These are phyloP conservation scores for Hypoxylon rubiginosum DNA, from an alignment of 2,329 filamentous ascomycete genomes.

Conservation along the genomic window DNA sequence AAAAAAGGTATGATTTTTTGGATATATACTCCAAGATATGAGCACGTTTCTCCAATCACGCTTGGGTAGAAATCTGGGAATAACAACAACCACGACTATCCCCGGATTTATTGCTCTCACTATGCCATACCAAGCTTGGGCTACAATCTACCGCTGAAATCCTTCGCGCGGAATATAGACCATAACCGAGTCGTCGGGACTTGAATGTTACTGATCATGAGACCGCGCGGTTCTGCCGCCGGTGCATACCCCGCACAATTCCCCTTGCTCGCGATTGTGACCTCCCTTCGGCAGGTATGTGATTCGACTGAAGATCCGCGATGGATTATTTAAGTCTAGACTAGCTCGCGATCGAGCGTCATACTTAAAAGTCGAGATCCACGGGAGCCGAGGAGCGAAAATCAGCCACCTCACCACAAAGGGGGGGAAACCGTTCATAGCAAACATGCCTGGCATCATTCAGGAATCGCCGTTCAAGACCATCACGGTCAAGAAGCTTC, in stretches of 20 bases:
- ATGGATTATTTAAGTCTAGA: conserved; percentile 20
- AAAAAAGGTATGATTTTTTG: too few relatives aligned
- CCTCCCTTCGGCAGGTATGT: conserved; percentile 40
- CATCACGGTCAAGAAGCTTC: conserved; percentile 47
- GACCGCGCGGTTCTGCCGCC: conserved; percentile 35
- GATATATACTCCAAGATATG: too few relatives aligned
- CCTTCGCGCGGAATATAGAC: conserved; percentile 2
- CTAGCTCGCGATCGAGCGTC: background rate
- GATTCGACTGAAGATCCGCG: conserved; percentile 29
- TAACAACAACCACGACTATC: too few relatives aligned
- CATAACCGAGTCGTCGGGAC: conserved; percentile 16
- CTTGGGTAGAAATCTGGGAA: too few relatives aligned
- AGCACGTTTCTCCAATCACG: too few relatives aligned
- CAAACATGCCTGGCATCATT: conserved; percentile 49
- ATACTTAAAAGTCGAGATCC: background rate
- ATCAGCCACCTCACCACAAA: background rate
- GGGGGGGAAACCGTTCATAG: background rate
- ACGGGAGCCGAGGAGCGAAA: background rate
- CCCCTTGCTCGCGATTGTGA: conserved; percentile 26
- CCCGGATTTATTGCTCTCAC: background rate
- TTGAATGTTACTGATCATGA: conserved; percentile 33
- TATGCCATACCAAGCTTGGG: conserved; percentile 5
- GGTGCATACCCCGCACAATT: conserved; percentile 41
- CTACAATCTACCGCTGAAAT: conserved; percentile 18
- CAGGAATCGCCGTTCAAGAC: conserved; percentile 47